Base-by-base conservation (phyloP, 306 rosid genomes). In the Corylus avellana region DNA sequence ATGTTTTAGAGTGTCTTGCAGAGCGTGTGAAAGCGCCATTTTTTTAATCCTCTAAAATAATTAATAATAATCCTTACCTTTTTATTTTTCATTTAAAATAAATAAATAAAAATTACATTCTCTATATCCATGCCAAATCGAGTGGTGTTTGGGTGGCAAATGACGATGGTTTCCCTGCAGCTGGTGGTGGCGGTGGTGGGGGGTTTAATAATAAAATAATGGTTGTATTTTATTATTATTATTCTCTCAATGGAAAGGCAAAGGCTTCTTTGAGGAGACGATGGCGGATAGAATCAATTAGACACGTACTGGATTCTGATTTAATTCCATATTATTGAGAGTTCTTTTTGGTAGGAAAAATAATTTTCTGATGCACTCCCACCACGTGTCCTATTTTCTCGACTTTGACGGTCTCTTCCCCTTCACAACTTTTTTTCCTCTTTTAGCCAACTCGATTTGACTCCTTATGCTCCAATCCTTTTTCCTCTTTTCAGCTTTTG, bases 321-420 rank as follows among this genome's bases (percentile, higher is more conserved):
- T 81, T 82, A 12, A 81, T 77, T 78, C 73, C 59, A 14, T 42
- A 42, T 32, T 54, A 14, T 74, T 63, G 55, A 16, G 51, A 70
- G 67, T 66, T 59, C 70, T 77, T 72, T 59, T 72, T 76, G 75
- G 50, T n/a, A 55, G 55, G 9, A 39, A 39, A 39, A 18, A 47
- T 42, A 75, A 54, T 39, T 75, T 39, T 55, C 25, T 78, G 78
- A 81, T 87, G 90, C 83, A 63, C 32, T 70, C 88, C 88, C 86
- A 86, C 84, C 72, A 68, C 72, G 86, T 85, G 91, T 87, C 85
- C 73, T 73, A 44, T 66, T 80, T 55, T 73, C 32, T 55, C 16
- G 75, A 57, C 72, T 35, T 72, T 25, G 79, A 74, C 39, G 70
- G 66, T 66, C 73, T 39, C 80, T 74, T 79, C 51, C 80, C 62